Conservation (phyloP, 345 rosid genomes). For the Gynandropsis gynandra region DNA sequence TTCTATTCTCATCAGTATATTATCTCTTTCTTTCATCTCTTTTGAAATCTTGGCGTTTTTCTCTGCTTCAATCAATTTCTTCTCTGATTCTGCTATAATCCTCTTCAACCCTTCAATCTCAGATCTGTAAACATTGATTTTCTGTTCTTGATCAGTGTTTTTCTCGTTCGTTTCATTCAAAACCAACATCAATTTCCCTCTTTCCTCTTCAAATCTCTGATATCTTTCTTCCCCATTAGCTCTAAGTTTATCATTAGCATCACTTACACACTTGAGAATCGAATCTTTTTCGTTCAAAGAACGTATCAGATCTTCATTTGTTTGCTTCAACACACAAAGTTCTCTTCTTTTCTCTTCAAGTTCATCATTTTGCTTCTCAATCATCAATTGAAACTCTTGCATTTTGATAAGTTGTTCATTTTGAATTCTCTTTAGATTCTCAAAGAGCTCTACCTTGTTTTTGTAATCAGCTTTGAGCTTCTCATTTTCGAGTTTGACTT, state of each 20-base stretch:
- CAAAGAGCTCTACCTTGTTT: slow-evolving; percentile 40
- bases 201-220: slow-evolving; percentile 48
- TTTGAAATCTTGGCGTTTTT: slow-evolving; percentile 36
- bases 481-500: slow-evolving; percentile 56
- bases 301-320: slow-evolving; percentile 38
- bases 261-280: slow-evolving; percentile 36
- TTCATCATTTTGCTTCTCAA: slow-evolving; percentile 45
- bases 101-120: slow-evolving; percentile 65
- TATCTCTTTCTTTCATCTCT: slow-evolving; percentile 52
- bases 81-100: slow-evolving; percentile 37
- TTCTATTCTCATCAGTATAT: slow-evolving; percentile 40
- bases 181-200: slow-evolving; percentile 32
- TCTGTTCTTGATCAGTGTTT: slow-evolving; percentile 51
- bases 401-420: slow-evolving; percentile 35
- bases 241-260: slow-evolving; percentile 62
- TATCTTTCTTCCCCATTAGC: slow-evolving; percentile 34
- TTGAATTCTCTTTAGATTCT: slow-evolving; percentile 46
- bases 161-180: slow-evolving; percentile 63
- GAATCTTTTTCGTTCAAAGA: slow-evolving; percentile 49
- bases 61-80: slow-evolving; percentile 47
- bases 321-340: slow-evolving; percentile 27
- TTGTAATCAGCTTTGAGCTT: slow-evolving; percentile 47
- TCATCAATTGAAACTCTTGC: slow-evolving; percentile 33
- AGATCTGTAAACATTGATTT: slow-evolving; percentile 39
- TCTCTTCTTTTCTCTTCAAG: slow-evolving; percentile 37